Percentiles rank a stretch among this genome's conserved stretches.
Evolutionary conservation across 2,329 filamentous ascomycete species (phyloP).

Genomic region (Thelonectria rubi): DNA sequence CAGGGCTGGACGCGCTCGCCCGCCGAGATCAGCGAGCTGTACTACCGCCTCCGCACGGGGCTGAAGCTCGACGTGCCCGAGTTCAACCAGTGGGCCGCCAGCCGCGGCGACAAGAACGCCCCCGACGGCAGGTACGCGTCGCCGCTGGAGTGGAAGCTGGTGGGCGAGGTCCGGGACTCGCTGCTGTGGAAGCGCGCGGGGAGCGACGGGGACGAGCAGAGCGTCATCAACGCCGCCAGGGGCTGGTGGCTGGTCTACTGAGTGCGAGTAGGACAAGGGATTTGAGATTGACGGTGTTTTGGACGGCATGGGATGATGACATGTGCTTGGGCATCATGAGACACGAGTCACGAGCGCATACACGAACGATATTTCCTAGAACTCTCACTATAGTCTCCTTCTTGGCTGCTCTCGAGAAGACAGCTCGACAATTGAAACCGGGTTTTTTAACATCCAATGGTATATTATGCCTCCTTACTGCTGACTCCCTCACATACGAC

Average conservation of each 20-base stretch:
- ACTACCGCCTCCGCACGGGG: constrained; percentile 28
- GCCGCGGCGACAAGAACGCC: constrained; percentile 26
- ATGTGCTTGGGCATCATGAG: background rate
- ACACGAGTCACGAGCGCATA: background rate
- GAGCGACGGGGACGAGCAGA: constrained; percentile 15
- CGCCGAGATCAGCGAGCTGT: constrained; percentile 32
- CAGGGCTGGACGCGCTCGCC: constrained; percentile 33
- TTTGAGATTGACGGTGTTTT: background rate
- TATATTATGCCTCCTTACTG: too few relatives aligned
- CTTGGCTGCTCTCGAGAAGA: too few relatives aligned
- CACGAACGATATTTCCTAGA: too few relatives aligned
- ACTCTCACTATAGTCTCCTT: too few relatives aligned
- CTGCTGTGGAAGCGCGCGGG: constrained; percentile 25
- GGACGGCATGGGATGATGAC: background rate
- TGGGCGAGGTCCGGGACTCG: constrained; percentile 25
- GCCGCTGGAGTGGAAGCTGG: constrained; percentile 31
- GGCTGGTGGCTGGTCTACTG: constrained; percentile 30
- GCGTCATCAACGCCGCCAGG: constrained; percentile 31
- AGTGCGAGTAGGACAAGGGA: background rate
- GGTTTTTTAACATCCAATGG: too few relatives aligned
- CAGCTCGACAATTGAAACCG: too few relatives aligned
- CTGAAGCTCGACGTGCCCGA: constrained; percentile 30
- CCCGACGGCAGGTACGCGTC: constrained; percentile 34
- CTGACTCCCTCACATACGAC: too few relatives aligned
- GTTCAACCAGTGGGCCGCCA: constrained; percentile 36